Evolutionary conservation across 306 rosid genomes (phyloP), one percentile per base, ranked within the genome.

Genomic region (Malus sieversii): DNA sequence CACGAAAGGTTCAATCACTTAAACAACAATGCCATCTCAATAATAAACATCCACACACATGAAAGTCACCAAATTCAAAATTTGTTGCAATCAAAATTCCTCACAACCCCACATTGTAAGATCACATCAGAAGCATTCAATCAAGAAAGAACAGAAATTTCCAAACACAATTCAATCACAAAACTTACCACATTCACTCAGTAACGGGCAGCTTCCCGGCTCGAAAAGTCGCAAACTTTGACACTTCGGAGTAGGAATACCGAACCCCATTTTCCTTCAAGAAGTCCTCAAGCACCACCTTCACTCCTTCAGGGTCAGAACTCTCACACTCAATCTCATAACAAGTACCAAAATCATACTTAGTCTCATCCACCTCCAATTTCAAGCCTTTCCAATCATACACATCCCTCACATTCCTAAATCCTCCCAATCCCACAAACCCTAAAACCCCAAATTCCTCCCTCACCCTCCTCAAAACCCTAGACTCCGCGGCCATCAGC

Each of bases 311-410:
- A 51, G 97, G 97, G 72, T 90, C 91, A 51, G 32, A 25, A 77
- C 86, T 92, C 88, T 95, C 97, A 74, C 97, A 95, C 75, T 95
- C 99, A 27, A 92, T 92, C 88, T 95, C 99, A 46, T 83, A 90
- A 82, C 78, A 66, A 63, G 84, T 90, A 15, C 97, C 97, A 78
- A 88, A 95, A 64, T 71, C 88, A 78, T 86, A 95, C 69, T 65
- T 59, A 1, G 97, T 90, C 81, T 95, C 92, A 75, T 95, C 99
- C 75, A 95, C 87, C 81, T 95, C 99, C 90, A 95, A 83, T 78
- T 87, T 88, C 87, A 95, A 82, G 16, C 92, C 97, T 67, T 92
- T 84, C 97, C 97, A 95, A 38, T 90, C 92, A 77, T 86, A 92
- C 46, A 95, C 96, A 40, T 46, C 86, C 85, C 99, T 90, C 88